Base-by-base conservation (phyloP, 1,139 yeast species). In the Petasospora fabianii region DNA sequence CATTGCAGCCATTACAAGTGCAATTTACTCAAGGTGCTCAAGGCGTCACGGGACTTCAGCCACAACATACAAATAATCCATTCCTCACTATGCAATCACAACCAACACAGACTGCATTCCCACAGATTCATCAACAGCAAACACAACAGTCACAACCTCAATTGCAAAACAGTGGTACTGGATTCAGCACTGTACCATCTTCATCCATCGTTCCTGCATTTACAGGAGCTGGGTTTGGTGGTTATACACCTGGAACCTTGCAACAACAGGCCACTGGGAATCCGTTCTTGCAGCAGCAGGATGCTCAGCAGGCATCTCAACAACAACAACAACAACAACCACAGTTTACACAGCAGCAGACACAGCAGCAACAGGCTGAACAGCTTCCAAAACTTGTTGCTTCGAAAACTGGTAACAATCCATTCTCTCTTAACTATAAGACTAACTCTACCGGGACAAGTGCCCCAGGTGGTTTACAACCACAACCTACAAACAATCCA, bases 181-280 rank as follows among this genome's bases (percentile, higher is more conserved):
- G 57, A 26, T 52, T 42, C 41, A 47, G 56, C 15, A 32, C 55
- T 4, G 32, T 27, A 6, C 47, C 47, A 24, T 40, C 53, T 27
- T 35, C 48, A 10, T 42, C 30, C 8, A 43, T 58, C 30, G 42
- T 56, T 32, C 60, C 74, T 26, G 53, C 66, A 3, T 65, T 61
- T 47, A 77, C 84, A 13, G 83, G 83, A 10, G 68, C 69, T 30
- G 83, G 83, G 0, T 75, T 75, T 59, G 80, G 81, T 14, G 79
- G 79, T 5, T 72, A 71, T 52, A 65, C 46, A 19, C 46, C 46
- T 35, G 53, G 44, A 36, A 47, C 35, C 26, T 39, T 47, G 16
- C 54, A 47, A 32, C 54, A 36, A 13, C 52, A 48, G 37, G 38
- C 50, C 4, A 52, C 53, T 22, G 48, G 53, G 18, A 47, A 45